These are phyloP conservation scores for Penicillium psychrofluorescens DNA, from an alignment of 495 filamentous ascomycete species.

Conservation along the genomic window DNA sequence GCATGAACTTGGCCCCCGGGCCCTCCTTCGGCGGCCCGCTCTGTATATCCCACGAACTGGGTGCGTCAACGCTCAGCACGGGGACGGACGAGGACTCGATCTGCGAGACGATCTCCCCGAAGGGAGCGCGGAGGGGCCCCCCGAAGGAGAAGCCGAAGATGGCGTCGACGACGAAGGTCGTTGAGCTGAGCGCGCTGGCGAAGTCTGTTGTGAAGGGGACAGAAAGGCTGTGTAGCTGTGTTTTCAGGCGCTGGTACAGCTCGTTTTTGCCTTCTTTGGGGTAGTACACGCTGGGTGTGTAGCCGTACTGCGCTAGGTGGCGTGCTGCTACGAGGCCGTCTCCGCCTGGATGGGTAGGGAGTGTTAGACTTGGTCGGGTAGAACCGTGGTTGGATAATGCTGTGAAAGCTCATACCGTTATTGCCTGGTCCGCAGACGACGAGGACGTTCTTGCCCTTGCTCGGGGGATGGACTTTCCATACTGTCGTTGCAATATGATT, in stretches of 20 bases:
- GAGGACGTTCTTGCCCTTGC: slow-evolving; percentile 64
- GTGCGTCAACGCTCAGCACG: slow-evolving; percentile 84
- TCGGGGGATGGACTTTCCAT: slow-evolving; percentile 61
- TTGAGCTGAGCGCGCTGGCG: slow-evolving; percentile 49
- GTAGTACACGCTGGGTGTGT: slow-evolving; percentile 84
- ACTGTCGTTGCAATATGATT: slow-evolving; percentile 2
- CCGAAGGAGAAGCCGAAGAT: slow-evolving; percentile 96
- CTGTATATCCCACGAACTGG: slow-evolving; percentile 90
- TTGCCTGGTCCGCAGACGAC: slow-evolving; percentile 93
- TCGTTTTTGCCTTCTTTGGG: slow-evolving; percentile 87
- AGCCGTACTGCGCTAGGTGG: slow-evolving; percentile 91
- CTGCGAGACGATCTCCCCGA: slow-evolving; percentile 69
- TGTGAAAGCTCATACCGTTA: slow-evolving; percentile 55
- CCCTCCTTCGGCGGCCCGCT: slow-evolving; percentile 71
- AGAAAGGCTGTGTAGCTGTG: slow-evolving; percentile 72
- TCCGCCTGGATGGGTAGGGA: slow-evolving; percentile 49
- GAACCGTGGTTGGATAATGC: too few relatives aligned
- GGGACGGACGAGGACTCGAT: slow-evolving; percentile 65
- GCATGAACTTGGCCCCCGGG: slow-evolving; percentile 72
- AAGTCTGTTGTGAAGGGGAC: slow-evolving; percentile 87
- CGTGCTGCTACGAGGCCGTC: slow-evolving; percentile 93
- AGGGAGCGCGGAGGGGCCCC: slow-evolving; percentile 87
- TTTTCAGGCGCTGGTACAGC: slow-evolving; percentile 79
- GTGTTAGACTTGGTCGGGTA: not conserved
- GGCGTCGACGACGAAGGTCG: slow-evolving; percentile 82